These are phyloP conservation scores for Thelephora terrestris DNA, from an alignment of 1,284 basidiomycete genomes.

Conservation along the genomic window DNA sequence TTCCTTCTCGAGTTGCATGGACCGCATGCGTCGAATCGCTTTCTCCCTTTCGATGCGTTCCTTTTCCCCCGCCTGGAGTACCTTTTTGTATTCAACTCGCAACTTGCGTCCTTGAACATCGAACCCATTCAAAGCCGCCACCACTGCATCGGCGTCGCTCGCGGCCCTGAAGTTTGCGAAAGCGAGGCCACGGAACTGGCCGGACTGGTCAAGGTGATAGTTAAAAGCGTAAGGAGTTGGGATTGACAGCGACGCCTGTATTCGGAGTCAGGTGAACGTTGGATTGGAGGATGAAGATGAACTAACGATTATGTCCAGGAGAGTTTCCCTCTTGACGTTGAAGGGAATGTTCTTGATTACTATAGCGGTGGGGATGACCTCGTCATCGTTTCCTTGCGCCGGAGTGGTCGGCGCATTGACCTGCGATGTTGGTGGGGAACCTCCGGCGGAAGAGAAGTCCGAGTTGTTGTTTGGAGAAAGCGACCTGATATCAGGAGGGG, in stretches of 20 bases:
- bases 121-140: constrained; percentile 90
- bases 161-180: constrained; percentile 97
- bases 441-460: constrained; percentile 75
- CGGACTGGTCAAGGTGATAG: constrained; percentile 91
- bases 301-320: constrained; percentile 91
- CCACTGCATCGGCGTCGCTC: constrained; percentile 89
- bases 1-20: constrained; percentile 88
- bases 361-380: constrained; percentile 97
- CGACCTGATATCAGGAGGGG: constrained; percentile 54
- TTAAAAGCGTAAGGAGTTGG: constrained; percentile 99
- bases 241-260: constrained; percentile 80
- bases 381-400: constrained; percentile 60
- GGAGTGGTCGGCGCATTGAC: constrained; percentile 34
- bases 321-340: constrained; percentile 91
- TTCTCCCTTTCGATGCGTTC: constrained; percentile 99
- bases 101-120: constrained; percentile 98
- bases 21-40: constrained; percentile 95
- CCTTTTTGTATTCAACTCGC: constrained; percentile 99
- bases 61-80: constrained; percentile 97
- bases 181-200: constrained; percentile 94
- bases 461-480: constrained; percentile 79
- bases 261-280: constrained; percentile 1
- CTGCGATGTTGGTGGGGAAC: constrained; percentile 42
- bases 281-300: constrained; percentile 6
- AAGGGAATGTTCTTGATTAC: constrained; percentile 99